phyloP scores from a whole-genome alignment of 1,139 yeast genomes.

The Hemisphaericaspora subhashii region DNA sequence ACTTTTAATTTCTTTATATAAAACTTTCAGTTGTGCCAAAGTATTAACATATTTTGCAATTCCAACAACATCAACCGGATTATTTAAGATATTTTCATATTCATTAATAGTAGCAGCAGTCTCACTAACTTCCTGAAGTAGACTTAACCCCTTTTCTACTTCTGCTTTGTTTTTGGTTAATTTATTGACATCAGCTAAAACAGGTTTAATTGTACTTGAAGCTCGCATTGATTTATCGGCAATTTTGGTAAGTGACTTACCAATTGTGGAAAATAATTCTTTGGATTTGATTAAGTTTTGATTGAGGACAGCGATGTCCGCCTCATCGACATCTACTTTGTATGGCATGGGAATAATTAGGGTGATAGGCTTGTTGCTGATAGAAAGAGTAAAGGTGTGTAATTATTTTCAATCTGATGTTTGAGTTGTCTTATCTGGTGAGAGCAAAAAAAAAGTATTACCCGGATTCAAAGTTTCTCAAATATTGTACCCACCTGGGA shows the following conservation, averaged over 20 bases:
- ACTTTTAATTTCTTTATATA: conserved; percentile 38
- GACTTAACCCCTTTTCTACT: conserved; percentile 58
- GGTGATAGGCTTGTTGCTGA: conserved; percentile 1
- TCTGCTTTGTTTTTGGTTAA: conserved; percentile 57
- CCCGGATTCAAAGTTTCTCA: neutral
- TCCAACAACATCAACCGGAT: conserved; percentile 42
- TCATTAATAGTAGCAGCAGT: conserved; percentile 62
- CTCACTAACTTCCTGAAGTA: conserved; percentile 64
- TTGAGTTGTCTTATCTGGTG: neutral
- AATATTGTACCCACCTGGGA: no score
- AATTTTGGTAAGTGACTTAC: conserved; percentile 54
- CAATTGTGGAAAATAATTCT: conserved; percentile 55
- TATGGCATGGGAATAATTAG: conserved; percentile 16
- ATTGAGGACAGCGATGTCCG: conserved; percentile 79
- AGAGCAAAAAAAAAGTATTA: neutral
- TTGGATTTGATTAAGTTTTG: conserved; percentile 66
- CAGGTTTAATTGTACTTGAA: conserved; percentile 66
- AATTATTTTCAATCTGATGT: no score
- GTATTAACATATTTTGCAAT: conserved; percentile 38
- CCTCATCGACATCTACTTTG: conserved; percentile 67
- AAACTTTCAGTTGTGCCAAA: conserved; percentile 32
- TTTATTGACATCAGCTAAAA: conserved; percentile 61
- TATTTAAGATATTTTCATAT: conserved; percentile 45
- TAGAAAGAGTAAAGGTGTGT: no score
- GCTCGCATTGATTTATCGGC: conserved; percentile 62